phyloP scores from a whole-genome alignment of 2,329 filamentous ascomycete species.

The Colletotrichum gigasporum region DNA sequence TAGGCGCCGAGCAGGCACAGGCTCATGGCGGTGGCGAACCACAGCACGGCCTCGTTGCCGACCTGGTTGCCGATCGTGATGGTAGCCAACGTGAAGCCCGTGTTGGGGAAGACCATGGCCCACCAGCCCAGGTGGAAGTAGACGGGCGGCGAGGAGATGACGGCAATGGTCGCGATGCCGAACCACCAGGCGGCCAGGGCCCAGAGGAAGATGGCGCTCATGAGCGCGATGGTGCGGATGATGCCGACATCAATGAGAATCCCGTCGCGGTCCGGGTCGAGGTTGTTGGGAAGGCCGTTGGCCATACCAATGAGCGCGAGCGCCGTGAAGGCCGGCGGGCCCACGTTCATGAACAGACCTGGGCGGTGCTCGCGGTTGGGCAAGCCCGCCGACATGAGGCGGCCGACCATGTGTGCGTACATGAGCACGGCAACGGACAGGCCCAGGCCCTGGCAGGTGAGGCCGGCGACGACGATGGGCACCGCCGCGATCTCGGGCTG shows the following conservation, averaged over 20 bases:
- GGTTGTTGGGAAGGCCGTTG: constrained; percentile 57
- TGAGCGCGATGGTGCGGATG: constrained; percentile 56
- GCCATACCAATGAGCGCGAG: constrained; percentile 77
- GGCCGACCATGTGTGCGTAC: constrained; percentile 77
- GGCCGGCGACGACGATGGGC: constrained; percentile 71
- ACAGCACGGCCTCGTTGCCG: constrained; percentile 53
- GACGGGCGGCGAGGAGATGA: constrained; percentile 50
- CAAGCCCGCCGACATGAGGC: constrained; percentile 74
- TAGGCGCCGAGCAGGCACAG: constrained; percentile 53
- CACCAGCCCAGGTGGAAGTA: constrained; percentile 71
- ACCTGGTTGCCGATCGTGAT: constrained; percentile 63
- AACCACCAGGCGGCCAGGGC: constrained; percentile 69
- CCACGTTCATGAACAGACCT: constrained; percentile 81
- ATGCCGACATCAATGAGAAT: constrained; percentile 51
- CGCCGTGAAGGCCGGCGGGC: constrained; percentile 76
- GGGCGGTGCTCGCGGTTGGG: constrained; percentile 72
- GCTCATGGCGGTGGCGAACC: constrained; percentile 61
- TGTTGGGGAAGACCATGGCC: constrained; percentile 71
- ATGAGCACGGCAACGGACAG: constrained; percentile 76
- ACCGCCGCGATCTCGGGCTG: constrained; percentile 67
- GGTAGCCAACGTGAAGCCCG: constrained; percentile 66
- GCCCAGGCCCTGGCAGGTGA: constrained; percentile 76
- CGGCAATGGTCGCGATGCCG: constrained; percentile 47
- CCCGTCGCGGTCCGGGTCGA: constrained; percentile 54
- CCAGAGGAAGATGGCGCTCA: constrained; percentile 70